Evolutionary conservation across 176 grass and related monocot genomes (phyloP).

Genomic region (Oryza longistaminata): DNA sequence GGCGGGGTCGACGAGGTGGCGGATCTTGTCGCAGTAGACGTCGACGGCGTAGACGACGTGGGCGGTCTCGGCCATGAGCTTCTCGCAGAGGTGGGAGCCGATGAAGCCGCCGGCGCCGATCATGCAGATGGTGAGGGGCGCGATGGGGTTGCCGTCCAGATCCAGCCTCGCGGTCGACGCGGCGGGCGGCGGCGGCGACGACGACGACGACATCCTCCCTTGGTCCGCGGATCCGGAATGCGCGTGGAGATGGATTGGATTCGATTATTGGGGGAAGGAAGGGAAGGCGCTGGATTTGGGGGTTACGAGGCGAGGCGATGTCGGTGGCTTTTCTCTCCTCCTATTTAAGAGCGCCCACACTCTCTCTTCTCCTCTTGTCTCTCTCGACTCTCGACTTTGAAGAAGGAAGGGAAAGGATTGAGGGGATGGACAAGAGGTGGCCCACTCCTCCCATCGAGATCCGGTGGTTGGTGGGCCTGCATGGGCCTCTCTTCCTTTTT

Average conservation of each 20-base stretch:
- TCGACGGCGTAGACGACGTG: constrained; percentile 82
- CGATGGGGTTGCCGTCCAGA: constrained; percentile 79
- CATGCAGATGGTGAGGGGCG: constrained; percentile 83
- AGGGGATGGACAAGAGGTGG: neutral
- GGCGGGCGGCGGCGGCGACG: neutral
- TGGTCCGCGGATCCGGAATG: constrained; percentile 24
- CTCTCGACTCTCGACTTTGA: neutral
- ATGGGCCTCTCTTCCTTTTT: too few species aligned
- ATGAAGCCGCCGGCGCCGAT: constrained; percentile 96
- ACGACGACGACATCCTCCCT: constrained; percentile 27
- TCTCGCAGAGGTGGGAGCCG: constrained; percentile 98
- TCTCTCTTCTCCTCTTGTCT: too few species aligned
- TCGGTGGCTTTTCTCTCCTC: constrained; percentile 24
- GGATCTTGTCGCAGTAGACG: constrained; percentile 99
- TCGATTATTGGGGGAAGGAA: too few species aligned
- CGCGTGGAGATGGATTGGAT: constrained; percentile 6
- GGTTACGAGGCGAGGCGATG: constrained; percentile 30
- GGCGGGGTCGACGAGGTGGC: constrained; percentile 75
- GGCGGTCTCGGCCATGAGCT: constrained; percentile 81
- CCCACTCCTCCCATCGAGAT: constrained; percentile 21
- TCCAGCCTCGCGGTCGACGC: constrained; percentile 48
- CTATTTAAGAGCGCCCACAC: neutral
- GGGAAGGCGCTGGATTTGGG: neutral
- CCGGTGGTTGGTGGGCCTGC: neutral
- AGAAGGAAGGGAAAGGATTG: neutral